phyloP scores from a whole-genome alignment of 495 filamentous ascomycete species.

The Cercophora scortea region DNA sequence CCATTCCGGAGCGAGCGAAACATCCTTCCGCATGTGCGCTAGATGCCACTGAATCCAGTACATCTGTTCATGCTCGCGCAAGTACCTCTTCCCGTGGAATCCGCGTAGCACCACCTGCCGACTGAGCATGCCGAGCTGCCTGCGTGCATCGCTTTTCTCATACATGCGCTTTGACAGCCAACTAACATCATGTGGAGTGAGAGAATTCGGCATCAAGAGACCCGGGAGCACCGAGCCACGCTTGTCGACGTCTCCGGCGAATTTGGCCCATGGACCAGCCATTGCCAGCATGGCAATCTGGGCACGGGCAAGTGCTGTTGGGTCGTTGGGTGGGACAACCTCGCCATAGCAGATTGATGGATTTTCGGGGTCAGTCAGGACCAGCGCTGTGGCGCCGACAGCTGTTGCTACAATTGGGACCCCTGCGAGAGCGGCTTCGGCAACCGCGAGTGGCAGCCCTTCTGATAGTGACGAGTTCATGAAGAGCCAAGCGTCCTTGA shows the following conservation, averaged over 20 bases:
- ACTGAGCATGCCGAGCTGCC: conserved; percentile 53
- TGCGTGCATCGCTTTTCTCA: conserved; percentile 49
- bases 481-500: conserved; percentile 57
- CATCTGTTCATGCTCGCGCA: conserved; percentile 65
- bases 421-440: conserved; percentile 55
- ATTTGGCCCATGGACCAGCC: conserved; percentile 47
- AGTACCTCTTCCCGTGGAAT: conserved; percentile 55
- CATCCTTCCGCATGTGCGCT: conserved; percentile 8
- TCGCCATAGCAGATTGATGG: conserved; percentile 49
- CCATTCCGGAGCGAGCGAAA: no score
- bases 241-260: conserved; percentile 11
- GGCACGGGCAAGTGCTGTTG: conserved; percentile 46
- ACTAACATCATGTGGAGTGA: conserved; percentile 45
- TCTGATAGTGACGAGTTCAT: conserved; percentile 60
- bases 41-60: conserved; percentile 45
- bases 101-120: conserved; percentile 52
- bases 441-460: conserved; percentile 54
- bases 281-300: conserved; percentile 55
- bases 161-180: conserved; percentile 54
- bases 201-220: conserved; percentile 35
- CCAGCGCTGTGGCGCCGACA: conserved; percentile 56
- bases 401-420: conserved; percentile 57
- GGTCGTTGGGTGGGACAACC: conserved; percentile 56
- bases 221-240: conserved; percentile 7
- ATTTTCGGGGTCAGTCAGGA: conserved; percentile 53